phyloP scores from a whole-genome alignment of 73 alveolate species.

The Tetrahymena borealis region DNA sequence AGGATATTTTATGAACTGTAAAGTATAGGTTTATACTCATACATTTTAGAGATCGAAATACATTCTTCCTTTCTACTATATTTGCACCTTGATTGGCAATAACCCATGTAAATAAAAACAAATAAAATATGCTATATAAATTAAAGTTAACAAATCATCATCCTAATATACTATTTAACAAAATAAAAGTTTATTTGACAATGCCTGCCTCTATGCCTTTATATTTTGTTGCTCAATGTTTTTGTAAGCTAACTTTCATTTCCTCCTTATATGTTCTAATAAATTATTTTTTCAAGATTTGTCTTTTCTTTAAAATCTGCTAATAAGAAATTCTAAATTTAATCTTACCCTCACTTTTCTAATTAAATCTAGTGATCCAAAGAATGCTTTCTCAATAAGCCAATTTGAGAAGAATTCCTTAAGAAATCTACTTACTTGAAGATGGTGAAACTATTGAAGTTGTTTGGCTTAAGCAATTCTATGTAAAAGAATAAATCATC shows the following conservation, averaged over 20 bases:
- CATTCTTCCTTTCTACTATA: neutral
- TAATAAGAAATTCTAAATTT: neutral
- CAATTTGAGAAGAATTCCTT: neutral
- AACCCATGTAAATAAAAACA: neutral
- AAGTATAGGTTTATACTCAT: slow-evolving; percentile 1
- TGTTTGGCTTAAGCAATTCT: neutral
- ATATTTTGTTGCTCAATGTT: neutral
- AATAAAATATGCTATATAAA: neutral
- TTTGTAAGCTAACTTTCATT: neutral
- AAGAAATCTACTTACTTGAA: neutral
- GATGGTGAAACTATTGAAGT: neutral
- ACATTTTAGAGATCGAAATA: neutral
- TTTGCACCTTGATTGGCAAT: neutral
- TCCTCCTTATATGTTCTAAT: neutral
- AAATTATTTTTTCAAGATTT: too few relatives aligned
- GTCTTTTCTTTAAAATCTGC: too few relatives aligned
- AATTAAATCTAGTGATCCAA: neutral
- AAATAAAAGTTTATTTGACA: neutral
- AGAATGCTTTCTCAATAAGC: neutral
- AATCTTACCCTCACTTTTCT: neutral
- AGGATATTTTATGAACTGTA: neutral
- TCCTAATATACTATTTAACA: neutral
- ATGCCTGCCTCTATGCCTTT: neutral
- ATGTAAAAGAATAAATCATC: too few relatives aligned
- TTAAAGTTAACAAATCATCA: neutral